Evolutionary conservation across 257 asterid genomes (phyloP).

Genomic region (Solanum infundibuliforme): DNA sequence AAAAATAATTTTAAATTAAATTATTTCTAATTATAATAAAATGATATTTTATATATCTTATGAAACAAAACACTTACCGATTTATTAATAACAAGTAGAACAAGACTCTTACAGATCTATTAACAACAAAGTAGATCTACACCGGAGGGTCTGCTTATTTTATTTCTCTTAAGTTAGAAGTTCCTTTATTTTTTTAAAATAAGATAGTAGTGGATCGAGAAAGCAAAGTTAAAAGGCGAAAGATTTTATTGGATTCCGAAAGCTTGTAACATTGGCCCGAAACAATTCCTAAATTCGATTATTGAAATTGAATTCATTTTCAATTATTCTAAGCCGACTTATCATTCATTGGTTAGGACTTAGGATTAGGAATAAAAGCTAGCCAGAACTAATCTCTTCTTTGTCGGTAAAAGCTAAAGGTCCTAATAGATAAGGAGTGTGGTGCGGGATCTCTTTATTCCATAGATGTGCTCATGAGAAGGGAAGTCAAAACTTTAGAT

Average conservation of each 20-base stretch:
- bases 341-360: neutral
- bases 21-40: too few species aligned
- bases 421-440: too few species aligned
- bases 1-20: too few species aligned
- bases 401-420: neutral
- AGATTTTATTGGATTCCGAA: too few species aligned
- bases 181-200: too few species aligned
- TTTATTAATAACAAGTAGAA: neutral
- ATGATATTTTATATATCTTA: neutral
- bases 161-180: neutral
- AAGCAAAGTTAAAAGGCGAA: neutral
- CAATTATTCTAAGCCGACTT: neutral
- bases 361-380: neutral
- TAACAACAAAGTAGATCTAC: neutral
- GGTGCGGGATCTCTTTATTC: too few species aligned
- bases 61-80: neutral
- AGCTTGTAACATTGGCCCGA: too few species aligned
- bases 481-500: neutral
- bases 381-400: too few species aligned
- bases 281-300: neutral
- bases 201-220: neutral
- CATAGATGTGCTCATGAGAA: neutral
- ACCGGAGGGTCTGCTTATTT: fast-evolving
- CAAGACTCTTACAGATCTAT: too few species aligned
- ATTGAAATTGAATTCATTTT: neutral